Percentiles rank a stretch among this genome's conserved stretches.
phyloP scores from a whole-genome alignment of 371 early-diverging fungal genomes.

The Lichtheimia hyalospora region DNA sequence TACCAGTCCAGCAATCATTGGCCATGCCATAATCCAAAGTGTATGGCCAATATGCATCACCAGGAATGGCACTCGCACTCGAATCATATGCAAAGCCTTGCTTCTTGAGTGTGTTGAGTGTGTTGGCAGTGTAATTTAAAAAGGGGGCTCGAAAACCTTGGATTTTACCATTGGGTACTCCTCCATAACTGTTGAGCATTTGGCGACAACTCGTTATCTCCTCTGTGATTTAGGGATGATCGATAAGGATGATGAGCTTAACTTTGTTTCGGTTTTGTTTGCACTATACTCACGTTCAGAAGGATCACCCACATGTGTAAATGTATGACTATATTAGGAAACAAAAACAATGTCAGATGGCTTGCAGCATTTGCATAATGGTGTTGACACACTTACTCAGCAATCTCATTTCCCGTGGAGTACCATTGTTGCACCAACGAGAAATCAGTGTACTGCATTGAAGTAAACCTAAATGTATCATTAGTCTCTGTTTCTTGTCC shows the following conservation, averaged over 20 bases:
- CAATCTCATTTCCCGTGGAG: slow-evolving; percentile 67
- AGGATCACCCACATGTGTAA: slow-evolving; percentile 58
- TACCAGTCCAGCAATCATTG: slow-evolving; percentile 64
- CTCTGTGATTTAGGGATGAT: slow-evolving; percentile 13
- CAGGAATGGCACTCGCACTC: slow-evolving; percentile 50
- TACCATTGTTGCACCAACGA: slow-evolving; percentile 69
- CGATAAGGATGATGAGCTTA: background rate
- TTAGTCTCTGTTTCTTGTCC: no score
- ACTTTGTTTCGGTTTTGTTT: background rate
- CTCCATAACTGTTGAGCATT: slow-evolving; percentile 60
- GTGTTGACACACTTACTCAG: slow-evolving; percentile 35
- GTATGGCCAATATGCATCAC: slow-evolving; percentile 68
- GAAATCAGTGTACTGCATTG: slow-evolving; percentile 66
- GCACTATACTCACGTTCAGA: slow-evolving; percentile 32
- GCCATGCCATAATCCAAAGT: slow-evolving; percentile 71
- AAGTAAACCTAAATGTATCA: slow-evolving; percentile 45
- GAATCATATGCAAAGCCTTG: slow-evolving; percentile 68
- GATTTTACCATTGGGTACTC: slow-evolving; percentile 65
- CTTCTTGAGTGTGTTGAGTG: slow-evolving; percentile 45
- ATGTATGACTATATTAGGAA: slow-evolving; percentile 49
- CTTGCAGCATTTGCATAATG: no score
- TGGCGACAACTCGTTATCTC: slow-evolving; percentile 54
- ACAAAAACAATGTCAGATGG: no score
- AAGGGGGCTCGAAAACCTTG: slow-evolving; percentile 73
- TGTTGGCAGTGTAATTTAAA: slow-evolving; percentile 58